Conservation (phyloP, 805 yeast species). For the Metschnikowia koreensis region DNA sequence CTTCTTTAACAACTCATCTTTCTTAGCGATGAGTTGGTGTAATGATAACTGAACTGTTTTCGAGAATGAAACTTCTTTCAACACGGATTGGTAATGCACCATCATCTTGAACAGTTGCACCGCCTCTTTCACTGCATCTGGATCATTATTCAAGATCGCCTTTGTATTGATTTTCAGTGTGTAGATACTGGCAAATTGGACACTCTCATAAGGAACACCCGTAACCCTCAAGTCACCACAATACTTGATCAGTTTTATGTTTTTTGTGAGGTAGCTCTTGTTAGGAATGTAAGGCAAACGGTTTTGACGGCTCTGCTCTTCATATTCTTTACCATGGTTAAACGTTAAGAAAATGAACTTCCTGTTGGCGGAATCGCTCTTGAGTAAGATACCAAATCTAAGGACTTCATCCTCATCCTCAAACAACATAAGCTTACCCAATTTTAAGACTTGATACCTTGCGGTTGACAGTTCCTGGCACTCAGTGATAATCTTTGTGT, state of each 20-base stretch:
- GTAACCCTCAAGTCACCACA: conserved; percentile 34
- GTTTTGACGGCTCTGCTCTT: conserved; percentile 20
- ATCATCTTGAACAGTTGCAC: conserved; percentile 33
- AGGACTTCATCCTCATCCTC: conserved; percentile 45
- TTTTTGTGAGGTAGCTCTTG: conserved; percentile 30
- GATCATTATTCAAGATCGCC: conserved; percentile 36
- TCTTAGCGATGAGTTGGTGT: conserved; percentile 37
- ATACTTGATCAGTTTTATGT: conserved; percentile 37
- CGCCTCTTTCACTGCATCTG: conserved; percentile 35
- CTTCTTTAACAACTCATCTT: conserved; percentile 31
- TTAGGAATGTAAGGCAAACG: conserved; percentile 40
- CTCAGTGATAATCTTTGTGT: conserved; percentile 46
- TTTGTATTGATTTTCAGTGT: conserved; percentile 32
- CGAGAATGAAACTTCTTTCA: conserved; percentile 45
- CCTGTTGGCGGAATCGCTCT: conserved; percentile 33
- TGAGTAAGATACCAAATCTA: conserved; percentile 55
- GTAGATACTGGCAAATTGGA: conserved; percentile 46
- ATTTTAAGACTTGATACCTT: conserved; percentile 44
- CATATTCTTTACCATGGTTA: conserved; percentile 39
- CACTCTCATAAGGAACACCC: conserved; percentile 37
- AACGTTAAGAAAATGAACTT: conserved; percentile 43
- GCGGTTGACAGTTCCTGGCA: conserved; percentile 47
- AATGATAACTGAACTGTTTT: conserved; percentile 31
- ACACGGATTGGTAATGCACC: conserved; percentile 37
- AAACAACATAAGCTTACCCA: conserved; percentile 60